These are phyloP conservation scores for Globisporangium paddicum DNA, from an alignment of 352 stramenopile genomes.

Conservation along the genomic window DNA sequence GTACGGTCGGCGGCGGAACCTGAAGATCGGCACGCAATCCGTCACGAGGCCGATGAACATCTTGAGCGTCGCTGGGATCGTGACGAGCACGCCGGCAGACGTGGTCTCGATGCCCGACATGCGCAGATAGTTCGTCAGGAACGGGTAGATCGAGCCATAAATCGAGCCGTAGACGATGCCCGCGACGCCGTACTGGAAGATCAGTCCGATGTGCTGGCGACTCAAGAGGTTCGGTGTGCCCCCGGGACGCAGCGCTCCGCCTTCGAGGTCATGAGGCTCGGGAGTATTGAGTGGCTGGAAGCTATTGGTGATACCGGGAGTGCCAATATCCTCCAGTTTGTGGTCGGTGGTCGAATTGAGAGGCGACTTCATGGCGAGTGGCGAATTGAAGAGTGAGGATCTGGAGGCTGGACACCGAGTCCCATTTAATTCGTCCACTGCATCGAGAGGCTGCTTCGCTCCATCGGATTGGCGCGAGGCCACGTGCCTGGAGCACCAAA, in stretches of 20 bases:
- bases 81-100: conserved; percentile 22
- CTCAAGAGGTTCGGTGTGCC: conserved; percentile 17
- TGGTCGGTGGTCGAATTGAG: neutral
- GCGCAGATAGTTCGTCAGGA: conserved; percentile 16
- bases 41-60: conserved; percentile 30
- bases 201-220: conserved; percentile 15
- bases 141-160: conserved; percentile 10
- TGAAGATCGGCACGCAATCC: conserved; percentile 25
- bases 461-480: neutral
- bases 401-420: neutral
- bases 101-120: conserved; percentile 14
- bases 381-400: neutral
- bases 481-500: neutral
- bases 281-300: conserved; percentile 9
- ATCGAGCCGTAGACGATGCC: conserved; percentile 21
- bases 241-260: conserved; percentile 13
- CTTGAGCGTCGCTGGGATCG: conserved; percentile 25
- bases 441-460: neutral
- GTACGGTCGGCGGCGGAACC: conserved; percentile 24
- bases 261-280: conserved; percentile 6
- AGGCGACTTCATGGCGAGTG: neutral
- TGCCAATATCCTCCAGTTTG: neutral
- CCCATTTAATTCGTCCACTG: no score
- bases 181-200: conserved; percentile 21
- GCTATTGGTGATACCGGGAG: neutral